These are phyloP conservation scores for Calonectria fujianensis DNA, from an alignment of 2,329 filamentous ascomycete genomes.

Conservation along the genomic window DNA sequence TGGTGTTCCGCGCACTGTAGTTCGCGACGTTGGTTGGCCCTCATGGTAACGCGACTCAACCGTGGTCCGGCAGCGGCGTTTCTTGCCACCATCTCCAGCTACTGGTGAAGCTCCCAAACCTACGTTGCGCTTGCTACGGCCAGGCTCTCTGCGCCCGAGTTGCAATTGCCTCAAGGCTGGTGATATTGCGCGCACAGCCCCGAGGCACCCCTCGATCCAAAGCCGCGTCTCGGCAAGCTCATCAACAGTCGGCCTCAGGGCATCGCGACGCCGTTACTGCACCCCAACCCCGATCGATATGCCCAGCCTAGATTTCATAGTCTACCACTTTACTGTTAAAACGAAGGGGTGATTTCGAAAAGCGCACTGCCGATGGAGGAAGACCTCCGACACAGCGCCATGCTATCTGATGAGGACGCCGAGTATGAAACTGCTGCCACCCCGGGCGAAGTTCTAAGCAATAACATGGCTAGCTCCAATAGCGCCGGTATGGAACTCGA, in stretches of 20 bases:
- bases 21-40: constrained; percentile 52
- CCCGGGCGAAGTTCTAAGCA: constrained; percentile 54
- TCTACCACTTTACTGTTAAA: constrained; percentile 46
- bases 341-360: constrained; percentile 64
- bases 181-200: constrained; percentile 26
- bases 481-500: constrained; percentile 42
- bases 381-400: constrained; percentile 73
- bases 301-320: constrained; percentile 48
- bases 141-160: constrained; percentile 9
- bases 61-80: constrained; percentile 41
- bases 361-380: constrained; percentile 74
- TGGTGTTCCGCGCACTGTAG: constrained; percentile 56
- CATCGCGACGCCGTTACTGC: constrained; percentile 50
- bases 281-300: constrained; percentile 55
- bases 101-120: constrained; percentile 27
- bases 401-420: constrained; percentile 71
- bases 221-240: constrained; percentile 48
- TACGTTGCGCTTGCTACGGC: constrained; percentile 40
- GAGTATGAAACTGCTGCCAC: constrained; percentile 63
- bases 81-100: constrained; percentile 39
- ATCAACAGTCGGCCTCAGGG: constrained; percentile 53
- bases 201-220: constrained; percentile 42
- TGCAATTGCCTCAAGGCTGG: constrained; percentile 27
- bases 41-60: constrained; percentile 52
- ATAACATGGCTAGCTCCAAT: constrained; percentile 47